Base-by-base conservation (phyloP, 805 yeast genomes). In the Saturnispora galanensis region DNA sequence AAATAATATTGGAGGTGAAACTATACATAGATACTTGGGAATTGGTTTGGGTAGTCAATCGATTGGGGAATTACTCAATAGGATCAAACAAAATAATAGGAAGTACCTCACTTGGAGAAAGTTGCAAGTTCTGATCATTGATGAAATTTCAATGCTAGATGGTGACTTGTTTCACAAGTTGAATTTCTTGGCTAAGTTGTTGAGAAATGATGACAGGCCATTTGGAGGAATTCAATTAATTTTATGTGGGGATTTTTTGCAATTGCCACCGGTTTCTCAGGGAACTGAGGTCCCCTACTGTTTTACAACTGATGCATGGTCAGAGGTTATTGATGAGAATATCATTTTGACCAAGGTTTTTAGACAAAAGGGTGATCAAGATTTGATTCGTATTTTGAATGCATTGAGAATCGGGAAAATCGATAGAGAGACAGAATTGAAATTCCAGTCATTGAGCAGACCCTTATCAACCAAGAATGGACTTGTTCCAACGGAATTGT, bases 211-310 rank as follows among this genome's bases (percentile, higher is more conserved):
- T 18, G 59, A 66, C 11, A 52, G 51, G 40, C 96, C 97, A 0
- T 93, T 93, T 69, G 98, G 98, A 5, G 98, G 98, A 0, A 81
- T 93, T 37, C 98, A 93, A 56, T 53, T 93, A 12, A 76, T 93
- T 10, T 63, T 89, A 31, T 83, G 95, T 4, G 98, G 98, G n/a
- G 98, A 93, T 64, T 89, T 90, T 59, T 89, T 83, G 62, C 98
- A 93, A 64, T 69, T 93, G 37, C 98, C 98, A 1, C 98, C 98
- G 0, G 94, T 93, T 6, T 67, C 71, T 10, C 69, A 69, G 17
- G 63, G 58, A 16, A 62, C 61, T 0, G 56, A 49, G 35, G 58
- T 69, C 1, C 59, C 62, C 18, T 93, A 82, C 57, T 82, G 95
- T 47, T 93, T 93, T 56, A 84, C 88, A 55, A 71, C 87, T 9